Evolutionary conservation across 352 stramenopile species (phyloP).

Genomic region (Blastocystis sp.): DNA sequence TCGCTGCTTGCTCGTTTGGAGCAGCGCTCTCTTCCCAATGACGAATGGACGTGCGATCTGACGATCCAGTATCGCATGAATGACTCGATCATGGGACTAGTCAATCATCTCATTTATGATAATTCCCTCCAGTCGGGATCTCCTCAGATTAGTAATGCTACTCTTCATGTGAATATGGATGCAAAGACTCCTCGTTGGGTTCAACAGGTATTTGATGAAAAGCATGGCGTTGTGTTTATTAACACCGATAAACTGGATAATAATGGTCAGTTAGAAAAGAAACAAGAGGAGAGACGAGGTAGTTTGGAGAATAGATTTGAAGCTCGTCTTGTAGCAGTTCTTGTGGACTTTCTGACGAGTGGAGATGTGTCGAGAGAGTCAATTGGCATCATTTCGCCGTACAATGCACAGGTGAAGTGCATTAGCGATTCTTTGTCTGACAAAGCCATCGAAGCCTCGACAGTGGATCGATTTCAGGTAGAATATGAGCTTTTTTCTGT

Average conservation of each 20-base stretch:
- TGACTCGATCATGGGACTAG: slow-evolving; percentile 85
- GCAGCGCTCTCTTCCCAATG: slow-evolving; percentile 76
- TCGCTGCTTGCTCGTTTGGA: slow-evolving; percentile 81
- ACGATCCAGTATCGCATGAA: slow-evolving; percentile 98
- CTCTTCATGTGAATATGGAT: background rate
- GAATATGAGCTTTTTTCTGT: background rate
- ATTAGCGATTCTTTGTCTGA: background rate
- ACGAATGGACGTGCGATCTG: slow-evolving; percentile 71
- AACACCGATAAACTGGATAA: slow-evolving; percentile 70
- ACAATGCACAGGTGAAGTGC: background rate
- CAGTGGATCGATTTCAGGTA: slow-evolving; percentile 74
- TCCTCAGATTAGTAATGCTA: background rate
- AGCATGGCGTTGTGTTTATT: slow-evolving; percentile 73
- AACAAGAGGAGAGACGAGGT: background rate
- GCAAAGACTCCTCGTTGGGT: slow-evolving; percentile 64
- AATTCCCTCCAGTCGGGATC: slow-evolving; percentile 72
- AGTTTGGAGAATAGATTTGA: background rate
- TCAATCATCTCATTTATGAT: slow-evolving; percentile 85
- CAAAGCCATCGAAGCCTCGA: slow-evolving; percentile 65
- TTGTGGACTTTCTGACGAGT: background rate
- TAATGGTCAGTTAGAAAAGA: background rate
- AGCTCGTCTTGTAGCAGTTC: background rate
- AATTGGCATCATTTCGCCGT: slow-evolving; percentile 60
- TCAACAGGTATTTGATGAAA: slow-evolving; percentile 62
- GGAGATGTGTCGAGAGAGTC: background rate